These are phyloP conservation scores for Pythium dissotocum DNA, from an alignment of 352 stramenopile species.

Conservation along the genomic window DNA sequence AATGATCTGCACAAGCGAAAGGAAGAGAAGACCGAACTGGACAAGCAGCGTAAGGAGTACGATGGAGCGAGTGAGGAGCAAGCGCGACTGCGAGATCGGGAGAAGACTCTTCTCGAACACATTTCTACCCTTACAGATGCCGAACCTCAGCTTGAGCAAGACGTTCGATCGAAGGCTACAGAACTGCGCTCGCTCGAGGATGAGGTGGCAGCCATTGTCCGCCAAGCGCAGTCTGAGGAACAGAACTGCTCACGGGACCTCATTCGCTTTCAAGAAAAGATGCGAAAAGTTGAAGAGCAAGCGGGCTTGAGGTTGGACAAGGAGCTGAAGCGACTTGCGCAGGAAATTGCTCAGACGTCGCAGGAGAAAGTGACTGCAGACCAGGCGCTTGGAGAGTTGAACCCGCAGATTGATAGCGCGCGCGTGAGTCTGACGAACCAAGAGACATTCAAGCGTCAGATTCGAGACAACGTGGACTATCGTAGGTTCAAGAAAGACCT, in stretches of 20 bases:
- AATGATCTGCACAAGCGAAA: conserved; percentile 63
- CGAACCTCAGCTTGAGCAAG: conserved; percentile 43
- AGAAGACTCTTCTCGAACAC: conserved; percentile 57
- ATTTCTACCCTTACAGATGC: conserved; percentile 37
- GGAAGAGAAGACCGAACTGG: conserved; percentile 53
- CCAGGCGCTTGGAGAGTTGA: conserved; percentile 46
- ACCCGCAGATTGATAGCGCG: conserved; percentile 46
- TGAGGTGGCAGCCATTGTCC: not conserved
- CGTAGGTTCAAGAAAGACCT: conserved; percentile 54
- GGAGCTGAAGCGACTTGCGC: conserved; percentile 41
- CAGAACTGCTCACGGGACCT: conserved; percentile 38
- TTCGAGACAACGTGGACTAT: conserved; percentile 80
- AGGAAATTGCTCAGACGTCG: conserved; percentile 46
- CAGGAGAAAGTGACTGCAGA: conserved; percentile 40
- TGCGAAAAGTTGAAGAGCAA: conserved; percentile 31
- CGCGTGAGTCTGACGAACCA: conserved; percentile 45
- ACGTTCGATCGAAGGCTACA: conserved; percentile 43
- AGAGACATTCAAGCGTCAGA: conserved; percentile 66
- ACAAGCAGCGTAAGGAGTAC: conserved; percentile 55
- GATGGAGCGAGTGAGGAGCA: conserved; percentile 54
- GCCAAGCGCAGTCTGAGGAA: conserved; percentile 13
- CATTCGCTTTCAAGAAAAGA: conserved; percentile 17
- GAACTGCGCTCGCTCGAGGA: conserved; percentile 44
- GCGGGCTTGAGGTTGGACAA: conserved; percentile 42
- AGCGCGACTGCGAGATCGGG: conserved; percentile 48